These are phyloP conservation scores for Cryptococcus jaspeensis DNA, from an alignment of 1,284 basidiomycete genomes.

Conservation along the genomic window DNA sequence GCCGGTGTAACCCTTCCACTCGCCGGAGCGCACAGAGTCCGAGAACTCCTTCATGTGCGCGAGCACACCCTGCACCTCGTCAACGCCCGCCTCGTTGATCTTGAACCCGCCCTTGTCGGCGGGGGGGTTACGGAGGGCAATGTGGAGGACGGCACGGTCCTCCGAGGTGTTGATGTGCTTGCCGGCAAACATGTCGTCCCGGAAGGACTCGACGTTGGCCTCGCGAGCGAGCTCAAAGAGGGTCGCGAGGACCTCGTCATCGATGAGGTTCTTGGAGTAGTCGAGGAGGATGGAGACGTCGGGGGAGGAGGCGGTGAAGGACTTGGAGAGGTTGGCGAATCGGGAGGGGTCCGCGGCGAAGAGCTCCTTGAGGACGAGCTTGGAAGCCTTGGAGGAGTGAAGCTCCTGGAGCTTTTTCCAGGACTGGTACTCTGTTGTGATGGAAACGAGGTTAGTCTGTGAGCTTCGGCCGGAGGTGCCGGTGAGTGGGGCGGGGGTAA, in stretches of 20 bases:
- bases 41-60: constrained; percentile 90
- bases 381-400: constrained; percentile 70
- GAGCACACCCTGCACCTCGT: constrained; percentile 80
- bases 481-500: background rate
- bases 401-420: constrained; percentile 90
- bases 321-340: constrained; percentile 79
- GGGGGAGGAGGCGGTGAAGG: constrained; percentile 65
- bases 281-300: constrained; percentile 84
- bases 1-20: constrained; percentile 96
- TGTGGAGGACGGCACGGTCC: constrained; percentile 91
- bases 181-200: constrained; percentile 92
- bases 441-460: background rate
- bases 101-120: constrained; percentile 57
- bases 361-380: constrained; percentile 83
- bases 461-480: too few species aligned
- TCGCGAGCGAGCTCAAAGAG: constrained; percentile 81
- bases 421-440: constrained; percentile 67
- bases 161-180: constrained; percentile 99
- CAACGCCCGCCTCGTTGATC: constrained; percentile 74
- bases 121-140: constrained; percentile 81
- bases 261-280: constrained; percentile 96
- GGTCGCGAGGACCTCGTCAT: constrained; percentile 72
- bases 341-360: constrained; percentile 82
- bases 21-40: constrained; percentile 77
- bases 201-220: constrained; percentile 77